A percentile compares a stretch with the other conserved stretches of the same genome.
These are phyloP conservation scores for Micromonas commoda DNA, from an alignment of 139 green algal genomes.

Conservation along the genomic window DNA sequence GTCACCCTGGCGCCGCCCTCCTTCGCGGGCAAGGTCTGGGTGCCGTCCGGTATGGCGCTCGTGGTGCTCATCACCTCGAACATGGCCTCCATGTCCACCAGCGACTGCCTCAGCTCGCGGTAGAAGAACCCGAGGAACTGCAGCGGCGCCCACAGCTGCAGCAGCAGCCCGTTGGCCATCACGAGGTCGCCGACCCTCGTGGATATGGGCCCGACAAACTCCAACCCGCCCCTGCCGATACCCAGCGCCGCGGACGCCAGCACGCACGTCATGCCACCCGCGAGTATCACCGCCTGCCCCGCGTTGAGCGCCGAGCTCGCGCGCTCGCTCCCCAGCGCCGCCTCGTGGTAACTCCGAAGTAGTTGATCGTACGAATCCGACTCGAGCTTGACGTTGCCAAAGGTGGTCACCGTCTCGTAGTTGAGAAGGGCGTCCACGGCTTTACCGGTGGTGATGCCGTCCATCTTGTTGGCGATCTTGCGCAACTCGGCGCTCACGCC, in stretches of 20 bases:
- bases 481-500: conserved; percentile 38
- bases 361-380: not conserved
- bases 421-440: conserved; percentile 90
- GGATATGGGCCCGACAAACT: not conserved
- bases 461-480: conserved; percentile 72
- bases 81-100: conserved; percentile 95
- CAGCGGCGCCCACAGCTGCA: conserved; percentile 91
- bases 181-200: conserved; percentile 42
- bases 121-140: conserved; percentile 60
- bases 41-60: conserved; percentile 14
- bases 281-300: conserved; percentile 78
- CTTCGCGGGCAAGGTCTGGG: not conserved
- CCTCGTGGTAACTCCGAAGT: conserved; percentile 23
- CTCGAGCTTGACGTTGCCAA: conserved; percentile 30
- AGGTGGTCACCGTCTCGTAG: conserved; percentile 77
- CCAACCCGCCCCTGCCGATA: conserved; percentile 14
- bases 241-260: conserved; percentile 45
- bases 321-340: conserved; percentile 16
- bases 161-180: conserved; percentile 84
- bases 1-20: conserved; percentile 45
- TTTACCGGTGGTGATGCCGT: conserved; percentile 78
- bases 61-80: conserved; percentile 63
- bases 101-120: conserved; percentile 73
- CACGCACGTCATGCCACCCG: conserved; percentile 58
- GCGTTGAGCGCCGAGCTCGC: conserved; percentile 64